Conservation (phyloP, 768 basidiomycete species). For the Suillus clintonianus region DNA sequence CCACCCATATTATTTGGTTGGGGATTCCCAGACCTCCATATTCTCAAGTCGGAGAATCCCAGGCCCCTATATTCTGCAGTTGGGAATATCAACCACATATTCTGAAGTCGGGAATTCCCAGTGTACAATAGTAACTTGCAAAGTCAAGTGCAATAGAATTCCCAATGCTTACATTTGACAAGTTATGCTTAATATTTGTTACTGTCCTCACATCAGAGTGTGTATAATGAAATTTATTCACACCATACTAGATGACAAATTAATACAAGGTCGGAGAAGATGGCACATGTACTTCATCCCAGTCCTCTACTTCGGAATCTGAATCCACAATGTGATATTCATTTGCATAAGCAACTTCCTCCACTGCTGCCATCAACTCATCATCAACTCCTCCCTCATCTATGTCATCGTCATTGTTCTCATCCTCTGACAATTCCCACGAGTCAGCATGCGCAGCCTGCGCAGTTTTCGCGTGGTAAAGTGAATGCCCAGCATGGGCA, state of each 20-base stretch:
- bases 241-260: not conserved
- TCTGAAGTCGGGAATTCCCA: too few relatives aligned
- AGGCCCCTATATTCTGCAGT: too few relatives aligned
- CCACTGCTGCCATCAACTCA: constrained; percentile 2
- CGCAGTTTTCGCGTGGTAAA: not conserved
- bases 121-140: too few relatives aligned
- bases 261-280: not conserved
- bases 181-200: too few relatives aligned
- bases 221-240: too few relatives aligned
- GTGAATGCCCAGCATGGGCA: not conserved
- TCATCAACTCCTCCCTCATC: not conserved
- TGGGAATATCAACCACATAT: too few relatives aligned
- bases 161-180: too few relatives aligned
- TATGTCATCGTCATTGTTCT: not conserved
- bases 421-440: not conserved
- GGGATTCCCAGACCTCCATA: too few relatives aligned
- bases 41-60: too few relatives aligned
- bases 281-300: not conserved
- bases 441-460: not conserved
- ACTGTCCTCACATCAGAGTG: too few relatives aligned
- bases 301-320: not conserved
- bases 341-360: constrained; percentile 3
- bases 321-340: not conserved
- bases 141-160: too few relatives aligned
- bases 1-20: too few relatives aligned